Evolutionary conservation across 1,284 basidiomycete species (phyloP).

Genomic region (Ganoderma sinense): DNA sequence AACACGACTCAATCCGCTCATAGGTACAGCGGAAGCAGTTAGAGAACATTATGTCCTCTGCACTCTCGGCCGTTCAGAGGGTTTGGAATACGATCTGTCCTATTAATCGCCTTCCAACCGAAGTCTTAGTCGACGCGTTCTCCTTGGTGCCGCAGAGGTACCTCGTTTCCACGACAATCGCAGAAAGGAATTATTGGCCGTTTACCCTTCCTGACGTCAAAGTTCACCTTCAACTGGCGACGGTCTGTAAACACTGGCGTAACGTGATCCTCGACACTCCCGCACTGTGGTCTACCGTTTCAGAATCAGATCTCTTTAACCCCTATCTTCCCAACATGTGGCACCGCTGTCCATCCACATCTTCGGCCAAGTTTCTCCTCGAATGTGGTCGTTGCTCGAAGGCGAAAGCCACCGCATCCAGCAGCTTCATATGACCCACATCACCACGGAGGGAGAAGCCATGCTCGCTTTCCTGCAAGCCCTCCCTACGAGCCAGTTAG

Average conservation of each 20-base stretch:
- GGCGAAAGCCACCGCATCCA: neutral
- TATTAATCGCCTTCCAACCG: neutral
- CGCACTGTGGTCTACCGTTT: neutral
- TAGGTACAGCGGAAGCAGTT: neutral
- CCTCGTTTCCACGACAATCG: neutral
- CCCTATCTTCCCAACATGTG: neutral
- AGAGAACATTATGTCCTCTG: neutral
- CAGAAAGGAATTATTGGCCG: neutral
- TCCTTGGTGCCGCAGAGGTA: neutral
- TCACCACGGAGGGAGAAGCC: neutral
- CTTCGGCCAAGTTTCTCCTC: neutral
- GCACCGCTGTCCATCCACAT: neutral
- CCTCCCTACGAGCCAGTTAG: neutral
- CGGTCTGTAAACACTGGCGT: neutral
- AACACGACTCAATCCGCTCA: neutral
- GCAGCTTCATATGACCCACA: neutral
- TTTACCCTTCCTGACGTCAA: neutral
- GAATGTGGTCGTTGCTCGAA: neutral
- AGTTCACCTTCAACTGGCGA: neutral
- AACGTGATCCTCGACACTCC: neutral
- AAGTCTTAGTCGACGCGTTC: neutral
- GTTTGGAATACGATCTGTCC: neutral
- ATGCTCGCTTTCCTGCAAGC: neutral
- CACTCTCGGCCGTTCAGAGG: neutral
- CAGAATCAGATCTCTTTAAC: neutral